phyloP scores from a whole-genome alignment of 306 rosid genomes.

The Psophocarpus tetragonolobus region DNA sequence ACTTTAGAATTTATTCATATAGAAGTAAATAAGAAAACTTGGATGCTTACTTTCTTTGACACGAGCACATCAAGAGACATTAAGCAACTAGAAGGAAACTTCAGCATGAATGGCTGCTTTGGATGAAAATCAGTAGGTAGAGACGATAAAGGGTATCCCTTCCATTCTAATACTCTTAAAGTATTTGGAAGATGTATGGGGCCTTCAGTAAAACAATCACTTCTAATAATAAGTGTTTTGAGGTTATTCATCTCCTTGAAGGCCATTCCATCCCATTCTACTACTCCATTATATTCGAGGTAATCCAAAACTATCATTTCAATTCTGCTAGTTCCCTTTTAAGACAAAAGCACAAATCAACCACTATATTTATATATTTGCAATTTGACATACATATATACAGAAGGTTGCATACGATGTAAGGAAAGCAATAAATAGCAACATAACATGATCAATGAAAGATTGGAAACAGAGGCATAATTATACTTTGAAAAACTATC shows the following conservation, averaged over 20 bases:
- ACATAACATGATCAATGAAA: neutral
- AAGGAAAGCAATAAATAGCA: neutral
- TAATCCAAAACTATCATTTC: neutral
- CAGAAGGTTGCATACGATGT: neutral
- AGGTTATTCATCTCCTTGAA: conserved; percentile 14
- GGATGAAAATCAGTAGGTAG: neutral
- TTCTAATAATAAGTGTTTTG: conserved; percentile 2
- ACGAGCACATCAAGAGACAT: neutral
- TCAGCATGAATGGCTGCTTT: neutral
- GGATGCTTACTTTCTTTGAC: neutral
- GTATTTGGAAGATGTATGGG: conserved; percentile 26
- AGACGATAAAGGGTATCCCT: neutral
- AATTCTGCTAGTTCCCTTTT: neutral
- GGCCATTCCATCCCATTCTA: conserved; percentile 16
- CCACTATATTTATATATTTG: neutral
- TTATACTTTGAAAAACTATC: neutral
- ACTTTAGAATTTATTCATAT: no score
- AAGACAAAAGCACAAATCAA: neutral
- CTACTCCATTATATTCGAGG: neutral
- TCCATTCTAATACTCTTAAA: conserved; percentile 11
- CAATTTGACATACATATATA: neutral
- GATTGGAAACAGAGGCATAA: neutral
- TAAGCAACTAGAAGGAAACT: neutral
- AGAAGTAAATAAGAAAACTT: neutral
- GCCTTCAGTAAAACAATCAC: neutral